Conservation (phyloP, 139 green algal genomes). For the Haematococcus lacustris region DNA sequence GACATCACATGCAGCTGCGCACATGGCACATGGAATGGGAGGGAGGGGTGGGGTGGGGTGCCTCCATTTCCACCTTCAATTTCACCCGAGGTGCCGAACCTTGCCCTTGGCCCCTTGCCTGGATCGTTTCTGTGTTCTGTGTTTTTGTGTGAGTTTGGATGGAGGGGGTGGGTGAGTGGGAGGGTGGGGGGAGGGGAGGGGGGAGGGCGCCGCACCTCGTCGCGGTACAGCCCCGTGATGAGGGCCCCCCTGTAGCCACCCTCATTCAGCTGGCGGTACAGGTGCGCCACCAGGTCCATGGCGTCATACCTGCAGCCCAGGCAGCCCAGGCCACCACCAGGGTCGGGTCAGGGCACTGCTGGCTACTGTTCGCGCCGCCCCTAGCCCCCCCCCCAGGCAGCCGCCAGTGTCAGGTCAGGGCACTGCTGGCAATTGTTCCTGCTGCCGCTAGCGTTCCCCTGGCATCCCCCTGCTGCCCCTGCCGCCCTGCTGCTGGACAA, state of each 20-base stretch:
- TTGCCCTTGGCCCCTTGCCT: too few relatives aligned
- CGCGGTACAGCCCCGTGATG: constrained; percentile 64
- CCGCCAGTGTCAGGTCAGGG: not conserved
- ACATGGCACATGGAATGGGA: too few relatives aligned
- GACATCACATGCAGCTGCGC: too few relatives aligned
- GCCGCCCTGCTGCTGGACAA: not conserved
- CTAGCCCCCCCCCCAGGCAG: too few relatives aligned
- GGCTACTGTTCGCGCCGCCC: too few relatives aligned
- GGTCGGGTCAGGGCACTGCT: not conserved
- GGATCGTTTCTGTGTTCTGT: too few relatives aligned
- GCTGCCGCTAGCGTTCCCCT: not conserved
- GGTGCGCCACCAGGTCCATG: constrained; percentile 54
- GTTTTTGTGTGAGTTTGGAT: too few relatives aligned
- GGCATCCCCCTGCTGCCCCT: not conserved
- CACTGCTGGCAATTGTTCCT: not conserved
- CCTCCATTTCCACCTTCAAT: too few relatives aligned
- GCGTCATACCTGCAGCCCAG: constrained; percentile 34
- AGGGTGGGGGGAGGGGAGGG: too few relatives aligned
- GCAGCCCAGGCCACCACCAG: not conserved
- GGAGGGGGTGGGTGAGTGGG: too few relatives aligned
- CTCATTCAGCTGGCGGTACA: constrained; percentile 42
- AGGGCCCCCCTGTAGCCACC: constrained; percentile 46
- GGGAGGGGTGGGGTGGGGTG: too few relatives aligned
- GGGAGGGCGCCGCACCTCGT: constrained; percentile 54
- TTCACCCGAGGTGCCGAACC: too few relatives aligned